phyloP scores from a whole-genome alignment of 257 asterid species.

The Eucommia ulmoides region DNA sequence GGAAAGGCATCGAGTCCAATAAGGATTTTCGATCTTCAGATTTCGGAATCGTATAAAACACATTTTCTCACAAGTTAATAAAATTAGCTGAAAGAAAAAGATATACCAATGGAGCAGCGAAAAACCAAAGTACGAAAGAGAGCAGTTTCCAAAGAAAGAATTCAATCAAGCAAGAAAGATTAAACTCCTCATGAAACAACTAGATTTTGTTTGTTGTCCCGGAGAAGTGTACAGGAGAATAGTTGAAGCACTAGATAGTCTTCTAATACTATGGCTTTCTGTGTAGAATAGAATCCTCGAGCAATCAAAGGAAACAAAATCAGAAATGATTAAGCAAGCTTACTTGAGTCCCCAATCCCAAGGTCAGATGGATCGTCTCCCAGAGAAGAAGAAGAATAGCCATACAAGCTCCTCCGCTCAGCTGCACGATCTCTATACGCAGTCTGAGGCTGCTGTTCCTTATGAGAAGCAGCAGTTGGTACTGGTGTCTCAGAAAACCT shows the following conservation, averaged over 20 bases:
- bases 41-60: slow-evolving; percentile 51
- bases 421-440: slow-evolving; percentile 95
- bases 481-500: slow-evolving; percentile 92
- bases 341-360: slow-evolving; percentile 64
- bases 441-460: slow-evolving; percentile 61
- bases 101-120: slow-evolving; percentile 51
- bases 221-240: slow-evolving; percentile 10
- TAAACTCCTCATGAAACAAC: slow-evolving; percentile 15
- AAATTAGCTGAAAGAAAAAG: slow-evolving; percentile 25
- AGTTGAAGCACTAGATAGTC: slow-evolving; percentile 17
- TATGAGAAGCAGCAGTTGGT: slow-evolving; percentile 29
- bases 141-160: too few species aligned
- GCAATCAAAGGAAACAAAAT: slow-evolving; percentile 11
- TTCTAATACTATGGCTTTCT: too few species aligned
- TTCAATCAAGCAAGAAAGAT: too few species aligned
- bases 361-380: slow-evolving; percentile 50
- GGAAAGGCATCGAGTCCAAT: slow-evolving; percentile 89
- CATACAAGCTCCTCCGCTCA: slow-evolving; percentile 88
- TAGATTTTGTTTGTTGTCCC: slow-evolving; percentile 21
- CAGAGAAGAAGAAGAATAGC: slow-evolving; percentile 57
- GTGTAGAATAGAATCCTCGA: too few species aligned
- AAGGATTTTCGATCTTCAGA: slow-evolving; percentile 69
- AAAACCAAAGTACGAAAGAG: too few species aligned
- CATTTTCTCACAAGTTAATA: slow-evolving; percentile 68
- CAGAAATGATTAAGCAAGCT: slow-evolving; percentile 18